Percentiles rank a stretch among this genome's conserved stretches.
phyloP scores from a whole-genome alignment of 208 protist species.

The Acanthamoeba castellanii region DNA sequence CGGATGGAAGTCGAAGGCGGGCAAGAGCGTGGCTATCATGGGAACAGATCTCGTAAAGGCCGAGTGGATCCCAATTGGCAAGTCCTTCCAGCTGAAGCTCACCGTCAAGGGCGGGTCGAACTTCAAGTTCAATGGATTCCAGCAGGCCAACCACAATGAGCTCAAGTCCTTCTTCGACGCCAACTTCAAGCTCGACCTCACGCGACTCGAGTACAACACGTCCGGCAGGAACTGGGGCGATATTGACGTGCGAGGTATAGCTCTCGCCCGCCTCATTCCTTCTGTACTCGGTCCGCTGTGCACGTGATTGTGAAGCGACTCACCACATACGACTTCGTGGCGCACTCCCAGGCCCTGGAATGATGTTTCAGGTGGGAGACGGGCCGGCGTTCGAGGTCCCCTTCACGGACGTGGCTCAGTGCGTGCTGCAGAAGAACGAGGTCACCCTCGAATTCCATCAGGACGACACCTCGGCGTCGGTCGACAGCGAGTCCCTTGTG shows the following conservation, averaged over 20 bases:
- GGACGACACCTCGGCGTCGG: slow-evolving; percentile 79
- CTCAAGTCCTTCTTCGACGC: slow-evolving; percentile 66
- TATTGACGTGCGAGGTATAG: slow-evolving; percentile 66
- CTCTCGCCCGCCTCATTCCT: not conserved
- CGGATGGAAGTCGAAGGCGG: slow-evolving; percentile 35
- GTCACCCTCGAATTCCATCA: slow-evolving; percentile 81
- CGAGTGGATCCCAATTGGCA: slow-evolving; percentile 78
- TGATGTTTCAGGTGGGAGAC: slow-evolving; percentile 78
- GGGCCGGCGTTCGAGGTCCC: slow-evolving; percentile 82
- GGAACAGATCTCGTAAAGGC: slow-evolving; percentile 27
- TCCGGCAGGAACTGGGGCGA: slow-evolving; percentile 85
- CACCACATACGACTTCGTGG: not conserved
- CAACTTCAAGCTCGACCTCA: slow-evolving; percentile 76
- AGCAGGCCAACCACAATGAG: slow-evolving; percentile 59
- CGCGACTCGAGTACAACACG: slow-evolving; percentile 69
- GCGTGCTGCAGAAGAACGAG: slow-evolving; percentile 75
- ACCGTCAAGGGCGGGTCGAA: slow-evolving; percentile 76
- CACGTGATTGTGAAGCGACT: not conserved
- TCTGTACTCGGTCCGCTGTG: not conserved
- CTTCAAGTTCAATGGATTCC: slow-evolving; percentile 83
- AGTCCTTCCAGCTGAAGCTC: slow-evolving; percentile 79
- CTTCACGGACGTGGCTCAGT: slow-evolving; percentile 78
- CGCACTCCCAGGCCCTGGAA: not conserved
- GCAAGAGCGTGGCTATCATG: slow-evolving; percentile 49
- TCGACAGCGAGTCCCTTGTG: slow-evolving; percentile 76